phyloP scores from a whole-genome alignment of 2,329 filamentous ascomycete genomes.

The Scedosporium dehoogii region DNA sequence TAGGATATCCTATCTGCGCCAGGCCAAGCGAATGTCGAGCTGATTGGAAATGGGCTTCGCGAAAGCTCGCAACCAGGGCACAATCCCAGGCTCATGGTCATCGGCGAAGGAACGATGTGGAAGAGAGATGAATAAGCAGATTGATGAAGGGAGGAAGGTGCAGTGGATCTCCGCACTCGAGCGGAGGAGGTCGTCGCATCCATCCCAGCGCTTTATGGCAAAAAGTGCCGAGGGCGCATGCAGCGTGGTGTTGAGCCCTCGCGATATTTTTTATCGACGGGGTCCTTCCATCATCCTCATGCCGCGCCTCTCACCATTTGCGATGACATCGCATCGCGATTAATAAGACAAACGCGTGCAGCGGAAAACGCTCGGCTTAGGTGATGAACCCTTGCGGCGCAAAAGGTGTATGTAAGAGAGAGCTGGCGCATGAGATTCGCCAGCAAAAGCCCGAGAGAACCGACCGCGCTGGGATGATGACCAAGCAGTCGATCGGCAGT shows the following conservation, averaged over 20 bases:
- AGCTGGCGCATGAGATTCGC: slow-evolving; percentile 1
- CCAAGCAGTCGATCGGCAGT: slow-evolving; percentile 3
- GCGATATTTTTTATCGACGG: background rate
- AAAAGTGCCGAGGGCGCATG: background rate
- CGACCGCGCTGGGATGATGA: background rate
- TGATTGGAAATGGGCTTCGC: background rate
- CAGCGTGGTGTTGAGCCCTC: background rate
- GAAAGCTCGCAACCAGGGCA: background rate
- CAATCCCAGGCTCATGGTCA: background rate
- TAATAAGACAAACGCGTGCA: slow-evolving; percentile 4
- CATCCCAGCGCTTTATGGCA: background rate
- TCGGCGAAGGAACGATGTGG: background rate
- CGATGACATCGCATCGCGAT: slow-evolving; percentile 4
- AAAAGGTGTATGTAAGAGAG: background rate
- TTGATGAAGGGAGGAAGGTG: background rate
- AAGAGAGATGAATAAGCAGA: background rate
- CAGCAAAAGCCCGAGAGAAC: background rate
- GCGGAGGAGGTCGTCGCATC: background rate
- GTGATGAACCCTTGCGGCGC: background rate
- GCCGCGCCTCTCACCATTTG: background rate
- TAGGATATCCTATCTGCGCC: background rate
- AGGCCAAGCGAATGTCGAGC: background rate
- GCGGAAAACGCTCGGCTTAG: background rate
- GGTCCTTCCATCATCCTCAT: background rate
- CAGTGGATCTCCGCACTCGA: background rate